A percentile compares a stretch with the other conserved stretches of the same genome.
Evolutionary conservation across 2,329 filamentous ascomycete species (phyloP).

Genomic region (Colletotrichum cereale): DNA sequence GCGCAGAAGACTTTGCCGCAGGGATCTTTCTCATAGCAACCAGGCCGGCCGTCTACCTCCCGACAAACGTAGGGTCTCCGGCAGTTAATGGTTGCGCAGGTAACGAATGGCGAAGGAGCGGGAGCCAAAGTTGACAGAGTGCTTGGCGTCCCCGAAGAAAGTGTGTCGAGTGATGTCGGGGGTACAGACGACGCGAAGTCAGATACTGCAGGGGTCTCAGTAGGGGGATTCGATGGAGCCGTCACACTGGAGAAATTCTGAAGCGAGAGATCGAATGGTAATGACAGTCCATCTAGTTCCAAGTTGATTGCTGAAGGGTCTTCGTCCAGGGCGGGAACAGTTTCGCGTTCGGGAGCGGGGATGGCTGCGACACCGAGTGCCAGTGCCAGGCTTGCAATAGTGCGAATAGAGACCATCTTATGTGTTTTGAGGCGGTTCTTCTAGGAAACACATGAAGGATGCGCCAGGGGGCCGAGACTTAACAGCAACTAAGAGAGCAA

Average conservation of each 20-base stretch:
- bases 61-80: not conserved
- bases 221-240: not conserved
- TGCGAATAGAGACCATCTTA: constrained; percentile 31
- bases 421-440: not conserved
- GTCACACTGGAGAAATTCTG: not conserved
- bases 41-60: not conserved
- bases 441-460: not conserved
- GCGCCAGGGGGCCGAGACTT: not conserved
- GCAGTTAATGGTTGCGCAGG: not conserved
- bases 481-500: not conserved
- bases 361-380: constrained; percentile 19
- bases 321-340: not conserved
- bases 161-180: not conserved
- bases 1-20: not conserved
- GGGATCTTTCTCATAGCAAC: not conserved
- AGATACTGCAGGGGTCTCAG: not conserved
- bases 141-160: not conserved
- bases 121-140: not conserved
- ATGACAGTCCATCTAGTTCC: not conserved
- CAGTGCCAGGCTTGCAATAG: constrained; percentile 3
- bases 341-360: constrained; percentile 1
- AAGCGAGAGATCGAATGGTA: not conserved
- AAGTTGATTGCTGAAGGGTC: not conserved
- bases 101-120: not conserved
- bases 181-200: too few species aligned